These are phyloP conservation scores for Aspergillus carlsbadensis DNA, from an alignment of 495 filamentous ascomycete genomes.

Conservation along the genomic window DNA sequence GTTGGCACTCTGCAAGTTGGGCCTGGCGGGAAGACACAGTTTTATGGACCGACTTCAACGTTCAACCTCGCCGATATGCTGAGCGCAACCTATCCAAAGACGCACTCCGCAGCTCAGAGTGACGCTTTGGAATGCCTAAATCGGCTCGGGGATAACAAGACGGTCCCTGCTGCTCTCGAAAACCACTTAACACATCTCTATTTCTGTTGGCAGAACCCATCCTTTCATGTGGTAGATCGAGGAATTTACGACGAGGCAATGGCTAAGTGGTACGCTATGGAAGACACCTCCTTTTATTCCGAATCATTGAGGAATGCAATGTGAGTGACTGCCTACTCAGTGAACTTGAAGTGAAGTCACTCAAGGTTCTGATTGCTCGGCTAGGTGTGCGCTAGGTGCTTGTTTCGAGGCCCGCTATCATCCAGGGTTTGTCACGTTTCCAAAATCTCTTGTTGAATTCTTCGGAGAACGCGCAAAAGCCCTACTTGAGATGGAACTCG, in stretches of 20 bases:
- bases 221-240: constrained; percentile 31
- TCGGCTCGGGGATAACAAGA: constrained; percentile 17
- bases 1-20: constrained; percentile 29
- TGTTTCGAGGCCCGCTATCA: constrained; percentile 15
- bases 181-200: constrained; percentile 33
- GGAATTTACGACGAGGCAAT: constrained; percentile 17
- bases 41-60: constrained; percentile 30
- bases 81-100: background rate
- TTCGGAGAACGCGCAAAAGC: constrained; percentile 24
- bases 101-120: background rate
- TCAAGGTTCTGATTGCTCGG: background rate
- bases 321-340: constrained; percentile 9
- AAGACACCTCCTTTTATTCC: constrained; percentile 20
- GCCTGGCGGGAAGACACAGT: constrained; percentile 26
- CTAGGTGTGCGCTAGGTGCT: constrained; percentile 25
- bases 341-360: background rate
- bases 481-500: constrained; percentile 27
- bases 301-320: constrained; percentile 29
- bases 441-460: constrained; percentile 20
- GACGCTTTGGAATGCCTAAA: background rate
- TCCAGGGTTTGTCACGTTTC: constrained; percentile 10
- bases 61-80: constrained; percentile 21
- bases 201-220: constrained; percentile 38
- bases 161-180: constrained; percentile 22
- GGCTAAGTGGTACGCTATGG: constrained; percentile 6